These are phyloP conservation scores for Pistacia vera DNA, from an alignment of 345 rosid species.

Conservation along the genomic window DNA sequence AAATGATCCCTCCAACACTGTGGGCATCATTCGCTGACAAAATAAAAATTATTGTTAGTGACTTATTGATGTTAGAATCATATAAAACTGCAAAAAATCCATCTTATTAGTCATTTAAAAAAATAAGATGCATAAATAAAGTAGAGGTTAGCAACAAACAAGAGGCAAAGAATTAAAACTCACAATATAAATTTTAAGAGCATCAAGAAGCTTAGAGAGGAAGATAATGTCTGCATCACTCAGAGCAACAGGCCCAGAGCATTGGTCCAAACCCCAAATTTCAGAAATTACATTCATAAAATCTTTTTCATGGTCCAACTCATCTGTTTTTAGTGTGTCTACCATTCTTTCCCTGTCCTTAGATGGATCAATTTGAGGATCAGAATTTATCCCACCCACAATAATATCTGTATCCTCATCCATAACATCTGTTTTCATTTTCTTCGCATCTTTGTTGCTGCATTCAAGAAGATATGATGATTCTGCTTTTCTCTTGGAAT, in stretches of 20 bases:
- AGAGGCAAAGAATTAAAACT: conserved; percentile 25
- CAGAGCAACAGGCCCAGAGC: conserved; percentile 32
- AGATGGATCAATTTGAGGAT: conserved; percentile 33
- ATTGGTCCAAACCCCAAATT: conserved; percentile 63
- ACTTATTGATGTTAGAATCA: background rate
- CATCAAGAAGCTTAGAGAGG: conserved; percentile 73
- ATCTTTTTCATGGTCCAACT: conserved; percentile 47
- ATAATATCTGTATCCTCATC: conserved; percentile 59
- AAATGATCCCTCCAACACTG: conserved; percentile 79
- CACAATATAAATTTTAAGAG: conserved; percentile 75
- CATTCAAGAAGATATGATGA: conserved; percentile 25
- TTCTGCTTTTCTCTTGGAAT: conserved; percentile 55
- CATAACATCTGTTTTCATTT: conserved; percentile 33
- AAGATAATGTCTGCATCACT: conserved; percentile 66
- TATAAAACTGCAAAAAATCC: background rate
- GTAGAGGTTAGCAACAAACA: background rate
- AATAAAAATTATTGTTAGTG: conserved; percentile 12
- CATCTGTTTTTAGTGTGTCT: conserved; percentile 36
- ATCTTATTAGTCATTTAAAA: background rate
- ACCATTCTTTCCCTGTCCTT: conserved; percentile 30
- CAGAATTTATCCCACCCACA: conserved; percentile 56
- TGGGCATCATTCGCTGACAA: conserved; percentile 56
- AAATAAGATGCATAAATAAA: background rate
- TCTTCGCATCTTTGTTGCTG: conserved; percentile 42
- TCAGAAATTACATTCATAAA: conserved; percentile 49